Conservation (phyloP, 176 grass and related monocot genomes). For the Avena sativa region DNA sequence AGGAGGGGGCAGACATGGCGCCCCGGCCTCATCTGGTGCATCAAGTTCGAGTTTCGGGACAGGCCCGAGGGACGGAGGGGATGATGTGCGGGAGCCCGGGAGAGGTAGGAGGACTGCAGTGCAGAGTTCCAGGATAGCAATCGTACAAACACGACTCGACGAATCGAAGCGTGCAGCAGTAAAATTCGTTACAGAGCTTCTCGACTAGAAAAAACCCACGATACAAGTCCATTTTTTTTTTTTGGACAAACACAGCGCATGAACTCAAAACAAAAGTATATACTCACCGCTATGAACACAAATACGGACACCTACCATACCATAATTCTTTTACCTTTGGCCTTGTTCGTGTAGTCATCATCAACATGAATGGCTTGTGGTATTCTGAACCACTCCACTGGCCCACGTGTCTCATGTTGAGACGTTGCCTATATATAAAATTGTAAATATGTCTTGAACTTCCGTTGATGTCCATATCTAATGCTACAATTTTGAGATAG, state of each 20-base stretch:
- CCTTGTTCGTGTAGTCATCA: background rate
- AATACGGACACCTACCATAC: background rate
- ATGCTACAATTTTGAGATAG: too few species aligned
- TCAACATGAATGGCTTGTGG: background rate
- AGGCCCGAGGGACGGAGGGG: conserved; percentile 24
- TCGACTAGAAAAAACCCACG: too few species aligned
- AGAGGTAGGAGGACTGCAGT: background rate
- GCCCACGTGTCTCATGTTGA: background rate
- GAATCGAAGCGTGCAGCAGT: background rate
- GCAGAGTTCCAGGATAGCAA: background rate
- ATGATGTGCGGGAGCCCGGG: background rate
- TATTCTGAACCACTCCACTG: background rate
- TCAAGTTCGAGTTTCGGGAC: conserved; percentile 26
- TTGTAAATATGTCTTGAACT: background rate
- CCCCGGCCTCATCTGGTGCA: conserved; percentile 43
- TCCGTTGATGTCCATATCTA: too few species aligned
- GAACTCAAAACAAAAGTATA: too few species aligned
- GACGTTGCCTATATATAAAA: background rate
- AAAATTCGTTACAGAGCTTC: background rate
- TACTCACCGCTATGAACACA: too few species aligned
- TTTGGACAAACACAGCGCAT: too few species aligned
- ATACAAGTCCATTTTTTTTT: too few species aligned
- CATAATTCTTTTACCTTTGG: background rate
- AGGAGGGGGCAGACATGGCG: conserved; percentile 20
- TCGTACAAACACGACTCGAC: background rate